Conservation (phyloP, 1,284 basidiomycete species). For the Psilocybe mexicana region DNA sequence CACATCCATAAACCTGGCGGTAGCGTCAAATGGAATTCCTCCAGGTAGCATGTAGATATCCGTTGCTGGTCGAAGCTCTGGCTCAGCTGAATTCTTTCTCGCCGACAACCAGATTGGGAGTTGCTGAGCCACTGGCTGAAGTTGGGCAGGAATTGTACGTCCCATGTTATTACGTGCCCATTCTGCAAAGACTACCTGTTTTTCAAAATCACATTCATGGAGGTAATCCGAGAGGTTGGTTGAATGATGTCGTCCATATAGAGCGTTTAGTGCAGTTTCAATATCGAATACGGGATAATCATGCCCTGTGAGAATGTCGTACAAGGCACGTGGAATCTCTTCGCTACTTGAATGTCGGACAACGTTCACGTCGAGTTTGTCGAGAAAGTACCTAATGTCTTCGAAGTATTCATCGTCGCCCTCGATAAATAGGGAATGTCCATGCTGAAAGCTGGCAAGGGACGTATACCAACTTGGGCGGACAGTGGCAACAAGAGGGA, state of each 20-base stretch:
- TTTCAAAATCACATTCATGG: constrained; percentile 15
- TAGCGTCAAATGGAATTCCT: constrained; percentile 22
- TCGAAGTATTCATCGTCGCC: constrained; percentile 18
- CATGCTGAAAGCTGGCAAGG: constrained; percentile 22
- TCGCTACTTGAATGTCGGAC: constrained; percentile 19
- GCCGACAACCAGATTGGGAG: constrained; percentile 38
- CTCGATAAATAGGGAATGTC: constrained; percentile 19
- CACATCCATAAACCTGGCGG: constrained; percentile 24
- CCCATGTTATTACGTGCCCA: constrained; percentile 29
- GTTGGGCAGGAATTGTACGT: constrained; percentile 14
- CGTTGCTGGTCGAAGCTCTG: constrained; percentile 24
- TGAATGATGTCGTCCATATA: constrained; percentile 12
- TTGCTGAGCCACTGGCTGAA: constrained; percentile 21
- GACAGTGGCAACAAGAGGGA: constrained; percentile 32
- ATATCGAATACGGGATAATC: constrained; percentile 11
- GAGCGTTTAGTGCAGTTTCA: constrained; percentile 14
- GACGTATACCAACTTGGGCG: constrained; percentile 26
- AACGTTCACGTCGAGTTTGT: constrained; percentile 24
- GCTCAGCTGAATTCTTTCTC: constrained; percentile 1
- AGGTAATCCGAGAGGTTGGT: constrained; percentile 19
- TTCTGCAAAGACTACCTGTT: constrained; percentile 24
- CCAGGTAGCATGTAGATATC: constrained; percentile 31
- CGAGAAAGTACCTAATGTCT: constrained; percentile 19
- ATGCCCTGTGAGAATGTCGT: constrained; percentile 1
- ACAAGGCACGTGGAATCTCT: constrained; percentile 7